phyloP scores from a whole-genome alignment of 208 protist genomes.

The Angomonas ambiguus region DNA sequence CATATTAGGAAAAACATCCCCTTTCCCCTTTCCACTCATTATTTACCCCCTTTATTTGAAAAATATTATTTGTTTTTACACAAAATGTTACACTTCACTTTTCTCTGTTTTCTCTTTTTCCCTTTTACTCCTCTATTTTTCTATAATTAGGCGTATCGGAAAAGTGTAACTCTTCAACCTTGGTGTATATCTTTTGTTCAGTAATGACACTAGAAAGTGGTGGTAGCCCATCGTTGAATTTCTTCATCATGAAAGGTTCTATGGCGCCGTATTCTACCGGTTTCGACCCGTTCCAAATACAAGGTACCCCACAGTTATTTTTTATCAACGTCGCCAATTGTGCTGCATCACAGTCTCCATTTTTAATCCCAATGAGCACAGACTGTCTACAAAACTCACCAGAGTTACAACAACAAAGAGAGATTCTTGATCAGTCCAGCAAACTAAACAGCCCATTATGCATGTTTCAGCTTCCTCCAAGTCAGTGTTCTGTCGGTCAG shows the following conservation, averaged over 20 bases:
- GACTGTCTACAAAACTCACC: not conserved
- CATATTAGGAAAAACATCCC: not conserved
- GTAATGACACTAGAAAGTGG: not conserved
- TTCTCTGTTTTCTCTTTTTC: constrained; percentile 2
- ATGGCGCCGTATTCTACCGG: not conserved
- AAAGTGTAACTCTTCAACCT: not conserved
- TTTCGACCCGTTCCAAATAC: not conserved
- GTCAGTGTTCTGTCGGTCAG: constrained; percentile 3
- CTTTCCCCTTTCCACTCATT: not conserved
- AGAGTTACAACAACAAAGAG: not conserved
- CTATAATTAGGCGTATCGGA: not conserved
- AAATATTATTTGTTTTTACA: too few relatives aligned
- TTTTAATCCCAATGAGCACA: not conserved
- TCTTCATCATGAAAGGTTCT: not conserved
- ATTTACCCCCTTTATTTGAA: too few relatives aligned
- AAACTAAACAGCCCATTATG: not conserved
- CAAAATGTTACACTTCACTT: too few relatives aligned
- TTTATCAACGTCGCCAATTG: not conserved
- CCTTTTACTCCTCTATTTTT: not conserved
- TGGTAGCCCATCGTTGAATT: not conserved
- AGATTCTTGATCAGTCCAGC: not conserved
- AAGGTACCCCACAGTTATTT: not conserved
- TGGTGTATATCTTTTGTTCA: constrained; percentile 15
- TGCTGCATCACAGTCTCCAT: not conserved
- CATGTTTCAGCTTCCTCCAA: constrained; percentile 13